These are phyloP conservation scores for Cyclostephanos invisitatus DNA, from an alignment of 108 stramenopile genomes.

Conservation along the genomic window DNA sequence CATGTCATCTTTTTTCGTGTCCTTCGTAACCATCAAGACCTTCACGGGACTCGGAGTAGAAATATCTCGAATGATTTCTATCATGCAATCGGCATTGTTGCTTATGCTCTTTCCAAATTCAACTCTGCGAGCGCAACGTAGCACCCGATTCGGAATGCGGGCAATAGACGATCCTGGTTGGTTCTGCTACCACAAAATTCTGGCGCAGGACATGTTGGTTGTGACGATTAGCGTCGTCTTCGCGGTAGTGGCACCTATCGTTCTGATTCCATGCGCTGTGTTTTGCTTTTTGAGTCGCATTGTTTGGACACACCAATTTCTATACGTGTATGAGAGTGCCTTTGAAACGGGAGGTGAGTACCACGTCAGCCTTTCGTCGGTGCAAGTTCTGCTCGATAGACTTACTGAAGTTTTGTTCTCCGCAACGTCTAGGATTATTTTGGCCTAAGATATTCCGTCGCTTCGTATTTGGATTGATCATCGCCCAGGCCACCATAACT, in stretches of 20 bases:
- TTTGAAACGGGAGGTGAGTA: conserved; percentile 88
- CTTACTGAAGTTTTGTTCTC: not conserved
- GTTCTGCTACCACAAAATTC: conserved; percentile 91
- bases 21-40: conserved; percentile 88
- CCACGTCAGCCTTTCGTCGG: not conserved
- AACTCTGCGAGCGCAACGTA: conserved; percentile 72
- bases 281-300: conserved; percentile 83
- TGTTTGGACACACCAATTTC: conserved; percentile 91
- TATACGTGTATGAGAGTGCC: conserved; percentile 90
- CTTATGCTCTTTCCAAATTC: conserved; percentile 73
- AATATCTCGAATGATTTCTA: conserved; percentile 68
- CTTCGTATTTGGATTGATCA: conserved; percentile 86
- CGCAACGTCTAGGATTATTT: conserved; percentile 51
- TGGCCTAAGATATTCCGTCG: conserved; percentile 93
- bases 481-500: conserved; percentile 90
- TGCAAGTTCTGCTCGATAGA: not conserved
- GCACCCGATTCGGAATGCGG: conserved; percentile 63
- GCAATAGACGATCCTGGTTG: conserved; percentile 91
- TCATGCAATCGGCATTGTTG: conserved; percentile 66
- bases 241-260: conserved; percentile 90
- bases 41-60: conserved; percentile 89
- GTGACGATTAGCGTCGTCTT: conserved; percentile 88
- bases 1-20: conserved; percentile 87
- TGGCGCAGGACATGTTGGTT: conserved; percentile 92
- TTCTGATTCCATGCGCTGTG: conserved; percentile 78